phyloP scores from a whole-genome alignment of 2,329 filamentous ascomycete genomes.

The Arthrobotrys iridis region DNA sequence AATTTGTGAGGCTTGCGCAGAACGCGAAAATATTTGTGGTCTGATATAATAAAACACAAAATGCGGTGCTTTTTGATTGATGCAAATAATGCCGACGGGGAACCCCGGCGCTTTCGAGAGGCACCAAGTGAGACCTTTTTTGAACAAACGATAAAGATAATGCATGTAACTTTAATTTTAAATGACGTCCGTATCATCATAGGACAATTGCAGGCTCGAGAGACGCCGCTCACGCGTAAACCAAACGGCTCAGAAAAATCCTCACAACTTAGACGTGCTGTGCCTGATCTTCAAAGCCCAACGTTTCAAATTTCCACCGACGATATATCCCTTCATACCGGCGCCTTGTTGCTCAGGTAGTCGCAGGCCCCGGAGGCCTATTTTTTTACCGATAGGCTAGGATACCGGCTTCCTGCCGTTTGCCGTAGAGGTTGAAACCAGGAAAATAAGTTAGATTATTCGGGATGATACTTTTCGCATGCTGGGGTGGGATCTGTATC shows the following conservation, averaged over 20 bases:
- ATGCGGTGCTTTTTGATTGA: background rate
- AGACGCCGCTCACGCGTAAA: too few species aligned
- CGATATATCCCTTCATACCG: background rate
- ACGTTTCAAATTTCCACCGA: too few species aligned
- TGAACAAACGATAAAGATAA: background rate
- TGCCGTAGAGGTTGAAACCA: background rate
- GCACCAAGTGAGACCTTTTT: background rate
- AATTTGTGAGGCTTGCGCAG: background rate
- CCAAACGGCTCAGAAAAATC: background rate
- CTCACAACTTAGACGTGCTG: background rate
- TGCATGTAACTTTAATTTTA: background rate
- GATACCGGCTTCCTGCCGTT: background rate
- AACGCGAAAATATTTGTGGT: background rate
- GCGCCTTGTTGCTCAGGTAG: conserved; percentile 9
- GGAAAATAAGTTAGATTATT: conserved; percentile 11
- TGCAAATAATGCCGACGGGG: background rate
- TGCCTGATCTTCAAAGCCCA: background rate
- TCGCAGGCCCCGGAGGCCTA: conserved; percentile 2
- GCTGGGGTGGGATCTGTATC: conserved; percentile 15
- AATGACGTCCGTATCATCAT: background rate
- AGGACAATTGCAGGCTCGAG: too few species aligned
- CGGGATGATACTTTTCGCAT: conserved; percentile 10
- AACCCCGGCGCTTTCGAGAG: background rate
- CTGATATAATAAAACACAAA: background rate
- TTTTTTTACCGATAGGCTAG: background rate